Evolutionary conservation across 768 basidiomycete species (phyloP), one percentile per base, ranked within the genome.

Genomic region (Astraeus odoratus): DNA sequence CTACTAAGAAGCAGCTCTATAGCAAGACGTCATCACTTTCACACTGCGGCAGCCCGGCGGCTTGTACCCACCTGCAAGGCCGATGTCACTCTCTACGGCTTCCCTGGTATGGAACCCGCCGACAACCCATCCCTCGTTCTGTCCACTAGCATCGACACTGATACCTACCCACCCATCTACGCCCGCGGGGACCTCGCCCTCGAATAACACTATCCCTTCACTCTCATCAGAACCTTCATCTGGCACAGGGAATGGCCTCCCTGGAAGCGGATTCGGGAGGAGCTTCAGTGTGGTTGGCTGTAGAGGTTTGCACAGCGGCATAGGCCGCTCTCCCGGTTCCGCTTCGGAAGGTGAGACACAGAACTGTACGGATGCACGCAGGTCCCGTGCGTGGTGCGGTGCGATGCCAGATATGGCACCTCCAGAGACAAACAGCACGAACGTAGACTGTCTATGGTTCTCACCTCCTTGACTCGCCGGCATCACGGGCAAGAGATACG

Each of bases 161-260:
- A 89, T 66, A 1, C 73, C 83, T 5, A 89, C 59, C 72, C 74
- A 78, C 5, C 61, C 59, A 9, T 52, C 48, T 15, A 47, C 37
- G 5, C 29, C 55, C 33, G 6, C 23, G 2, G 62, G 52, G 15
- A 82, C 34, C 31, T 70, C 62, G 8, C 72, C 74, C 55, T 83
- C 80, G 54, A 76, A 86, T 20, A 81, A 63, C 4, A 81, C 81
- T 1, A 83, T 67, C 0, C 84, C 86, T 46, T 87, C 86, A 8
- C 81, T 83, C 58, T 90, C 85, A 42, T 86, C 83, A 0, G 75
- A 60, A 0, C 86, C 86, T 60, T 83, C 80, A 13, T 76, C 61
- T 12, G 85, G 82, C 0, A 76, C 64, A 5, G 86, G 88, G 52
- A 88, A 89, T 9, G 67, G 60, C 33, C 61, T 64, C 2, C 71